These are phyloP conservation scores for Moesziomyces parantarcticus DNA, from an alignment of 1,284 basidiomycete species.

Conservation along the genomic window DNA sequence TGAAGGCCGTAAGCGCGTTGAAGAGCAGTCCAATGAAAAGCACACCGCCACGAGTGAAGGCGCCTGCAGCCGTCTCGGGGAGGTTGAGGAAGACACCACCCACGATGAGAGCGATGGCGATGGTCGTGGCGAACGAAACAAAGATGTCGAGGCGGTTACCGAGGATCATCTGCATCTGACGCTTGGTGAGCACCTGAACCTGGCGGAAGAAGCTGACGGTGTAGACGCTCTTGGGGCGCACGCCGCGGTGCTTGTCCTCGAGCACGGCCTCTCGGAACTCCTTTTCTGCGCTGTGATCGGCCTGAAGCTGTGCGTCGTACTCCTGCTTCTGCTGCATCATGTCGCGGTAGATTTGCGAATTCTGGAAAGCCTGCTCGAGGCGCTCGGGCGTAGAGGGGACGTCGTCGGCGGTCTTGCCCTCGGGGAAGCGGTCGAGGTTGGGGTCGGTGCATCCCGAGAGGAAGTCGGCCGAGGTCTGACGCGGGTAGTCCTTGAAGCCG, in stretches of 20 bases:
- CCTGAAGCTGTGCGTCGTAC: conserved; percentile 36
- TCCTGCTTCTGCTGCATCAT: conserved; percentile 66
- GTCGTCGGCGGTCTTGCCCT: conserved; percentile 24
- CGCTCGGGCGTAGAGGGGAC: conserved; percentile 48
- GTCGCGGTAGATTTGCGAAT: conserved; percentile 37
- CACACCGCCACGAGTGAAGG: conserved; percentile 59
- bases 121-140: conserved; percentile 65
- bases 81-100: conserved; percentile 78
- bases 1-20: conserved; percentile 62
- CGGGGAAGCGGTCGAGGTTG: conserved; percentile 74
- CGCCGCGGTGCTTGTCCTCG: conserved; percentile 45
- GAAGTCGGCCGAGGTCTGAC: conserved; percentile 76
- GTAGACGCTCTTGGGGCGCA: conserved; percentile 35
- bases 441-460: conserved; percentile 74
- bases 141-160: conserved; percentile 84
- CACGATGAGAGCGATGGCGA: conserved; percentile 75
- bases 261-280: conserved; percentile 42
- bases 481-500: conserved; percentile 75
- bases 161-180: conserved; percentile 80
- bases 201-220: conserved; percentile 34
- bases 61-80: conserved; percentile 51
- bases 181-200: conserved; percentile 73
- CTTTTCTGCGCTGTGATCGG: conserved; percentile 27
- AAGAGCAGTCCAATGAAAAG: conserved; percentile 62
- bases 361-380: conserved; percentile 41